Evolutionary conservation across 345 rosid genomes (phyloP), one percentile per base, ranked within the genome.

Genomic region (Eutrema japonicum): DNA sequence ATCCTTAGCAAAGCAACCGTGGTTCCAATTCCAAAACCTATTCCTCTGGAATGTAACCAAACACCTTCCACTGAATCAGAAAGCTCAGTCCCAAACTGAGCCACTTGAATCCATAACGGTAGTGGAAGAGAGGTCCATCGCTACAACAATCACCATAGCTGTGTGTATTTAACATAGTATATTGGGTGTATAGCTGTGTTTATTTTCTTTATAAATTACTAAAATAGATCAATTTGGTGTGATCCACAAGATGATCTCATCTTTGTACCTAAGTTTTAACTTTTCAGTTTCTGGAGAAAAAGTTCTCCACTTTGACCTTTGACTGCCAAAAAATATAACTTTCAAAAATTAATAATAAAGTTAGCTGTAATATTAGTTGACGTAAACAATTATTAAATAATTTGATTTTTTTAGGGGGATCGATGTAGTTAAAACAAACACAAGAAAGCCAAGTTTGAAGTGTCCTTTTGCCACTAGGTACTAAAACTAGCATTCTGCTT

Each of bases 1-100:
- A 88, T 95, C 89, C 80, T 89, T 38, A 82, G 89, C 87, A 94
- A 91, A 84, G 87, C 96, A 52, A 89, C 86, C 0, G 75, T 89
- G 26, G 86, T 80, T 75, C 89, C 26, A 22, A 22, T 22, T 22
- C 26, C 92, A 14, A 82, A 85, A 74, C 77, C 68, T 18, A 22
- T 29, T 56, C 38, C 81, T 14, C 50, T 29, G 14, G 82, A 76
- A 42, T 37, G 52, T 70, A 48, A 22, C 65, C 66, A 64, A 70
- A 3, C 80, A 10, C n/a, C 49, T 26, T 5, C 76, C 54, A 30
- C 65, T 18, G 65, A 73, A 3, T 57, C 46, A 32, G 82, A 73
- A 22, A 60, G 75, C 38, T 75, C 68, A 50, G 16, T 74, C 78
- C 66, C 72, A 50, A 75, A 14, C 68, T 32, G 69, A 61, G 47